These are phyloP conservation scores for Lactarius trivialis DNA, from an alignment of 768 basidiomycete species.

Conservation along the genomic window DNA sequence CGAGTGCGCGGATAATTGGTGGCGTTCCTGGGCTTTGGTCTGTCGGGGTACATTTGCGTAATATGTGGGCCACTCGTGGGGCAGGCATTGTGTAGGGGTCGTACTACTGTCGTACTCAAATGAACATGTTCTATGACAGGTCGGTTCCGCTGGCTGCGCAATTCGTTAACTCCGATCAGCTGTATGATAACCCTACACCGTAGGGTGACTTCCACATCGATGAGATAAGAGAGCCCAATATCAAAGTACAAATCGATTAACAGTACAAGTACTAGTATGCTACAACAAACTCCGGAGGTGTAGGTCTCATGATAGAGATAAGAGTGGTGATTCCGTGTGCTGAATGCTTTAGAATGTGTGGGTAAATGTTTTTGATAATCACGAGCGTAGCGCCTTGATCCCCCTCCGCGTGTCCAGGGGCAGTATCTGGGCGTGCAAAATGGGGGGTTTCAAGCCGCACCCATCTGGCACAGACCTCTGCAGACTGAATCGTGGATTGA, in stretches of 20 bases:
- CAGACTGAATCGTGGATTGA: constrained; percentile 18
- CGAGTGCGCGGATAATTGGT: neutral
- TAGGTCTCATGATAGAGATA: neutral
- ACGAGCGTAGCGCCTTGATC: constrained; percentile 1
- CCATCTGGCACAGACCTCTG: constrained; percentile 2
- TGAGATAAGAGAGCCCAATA: neutral
- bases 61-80: neutral
- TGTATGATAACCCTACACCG: neutral
- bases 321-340: neutral
- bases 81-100: neutral
- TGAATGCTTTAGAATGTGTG: constrained; percentile 11
- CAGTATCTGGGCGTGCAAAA: constrained; percentile 3
- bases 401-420: constrained; percentile 3
- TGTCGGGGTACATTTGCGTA: neutral
- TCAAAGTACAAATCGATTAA: constrained; percentile 20
- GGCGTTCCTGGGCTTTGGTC: neutral
- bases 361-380: neutral
- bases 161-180: neutral
- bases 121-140: neutral
- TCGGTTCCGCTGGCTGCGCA: neutral
- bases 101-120: neutral
- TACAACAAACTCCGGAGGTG: constrained; percentile 12
- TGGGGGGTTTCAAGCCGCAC: neutral
- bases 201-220: no score
- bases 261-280: constrained; percentile 15